Base-by-base conservation (phyloP, 257 asterid genomes). In the Vinca minor region DNA sequence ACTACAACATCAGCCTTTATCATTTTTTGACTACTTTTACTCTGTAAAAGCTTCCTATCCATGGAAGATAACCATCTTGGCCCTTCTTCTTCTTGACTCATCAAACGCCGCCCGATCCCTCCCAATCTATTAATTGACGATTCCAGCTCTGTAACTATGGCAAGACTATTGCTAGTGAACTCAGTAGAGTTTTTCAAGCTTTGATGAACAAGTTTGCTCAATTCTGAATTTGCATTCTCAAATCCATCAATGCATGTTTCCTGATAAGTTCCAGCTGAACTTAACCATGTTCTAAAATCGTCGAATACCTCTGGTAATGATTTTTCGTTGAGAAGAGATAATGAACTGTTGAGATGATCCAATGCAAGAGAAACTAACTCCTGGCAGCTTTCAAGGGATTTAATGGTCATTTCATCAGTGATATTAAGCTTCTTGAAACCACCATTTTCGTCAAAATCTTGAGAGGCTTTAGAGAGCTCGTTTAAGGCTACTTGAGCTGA, bases 261-360 rank as follows among this genome's bases (percentile, higher is more conserved):
- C 49, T 79, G 95, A 57, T 75, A 85, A 9, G 97, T 85, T 29
- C 82, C 89, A 0, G 97, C 87, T 3, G 97, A 80, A 56, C 96
- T 90, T 45, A 90, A 66, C 97, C 97, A 90, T 0, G 96, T 90
- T 26, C 72, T 55, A 48, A 90, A 41, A 73, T 87, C 96, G 14
- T 62, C 78, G 0, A 85, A 70, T 5, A 69, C 78, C 15, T 78
- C 74, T 1, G 47, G 17, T 17, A 41, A 11, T 1, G 46, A 41
- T 41, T 41, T 41, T 34, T 35, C 8, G 4, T 13, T 2, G 66
- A n/a, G n/a, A n/a, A n/a, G n/a, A 6, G 96, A 54, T 41, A 84
- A 26, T 0, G 95, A 73, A 21, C 15, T 59, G 48, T 82, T 87
- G 74, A 90, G 93, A 35, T 72, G 76, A 52, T 83, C 82, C 20